These are phyloP conservation scores for Eucalyptus polybractea DNA, from an alignment of 345 rosid genomes.

Conservation along the genomic window DNA sequence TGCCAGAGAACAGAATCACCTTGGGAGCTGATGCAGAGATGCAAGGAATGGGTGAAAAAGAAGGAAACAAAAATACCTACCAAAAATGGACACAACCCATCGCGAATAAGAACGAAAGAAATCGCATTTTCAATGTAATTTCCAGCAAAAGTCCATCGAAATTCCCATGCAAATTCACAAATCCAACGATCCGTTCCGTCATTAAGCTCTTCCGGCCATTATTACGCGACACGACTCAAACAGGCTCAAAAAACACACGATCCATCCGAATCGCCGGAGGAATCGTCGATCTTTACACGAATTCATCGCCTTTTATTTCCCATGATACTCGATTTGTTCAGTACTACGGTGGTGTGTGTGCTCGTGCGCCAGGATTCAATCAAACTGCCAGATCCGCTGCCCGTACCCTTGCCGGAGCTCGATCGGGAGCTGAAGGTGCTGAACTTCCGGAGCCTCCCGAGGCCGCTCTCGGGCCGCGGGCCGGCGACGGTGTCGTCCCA, in stretches of 20 bases:
- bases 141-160: not conserved
- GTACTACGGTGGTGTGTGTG: not conserved
- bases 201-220: not conserved
- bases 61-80: not conserved
- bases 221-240: not conserved
- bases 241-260: not conserved
- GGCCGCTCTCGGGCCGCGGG: slow-evolving; percentile 85
- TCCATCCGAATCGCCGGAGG: not conserved
- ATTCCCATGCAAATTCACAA: not conserved
- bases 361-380: not conserved
- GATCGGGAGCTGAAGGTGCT: slow-evolving; percentile 47
- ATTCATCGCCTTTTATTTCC: not conserved
- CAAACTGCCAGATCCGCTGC: not conserved
- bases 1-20: not conserved
- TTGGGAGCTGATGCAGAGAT: not conserved
- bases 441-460: slow-evolving; percentile 85
- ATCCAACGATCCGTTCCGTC: not conserved
- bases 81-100: not conserved
- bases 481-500: slow-evolving; percentile 99
- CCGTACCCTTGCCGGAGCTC: slow-evolving; percentile 71
- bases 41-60: not conserved
- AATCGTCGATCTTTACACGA: not conserved
- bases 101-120: not conserved
- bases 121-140: not conserved
- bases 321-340: not conserved